These are phyloP conservation scores for Breviolum minutum DNA, from an alignment of 73 alveolate species.

Conservation along the genomic window DNA sequence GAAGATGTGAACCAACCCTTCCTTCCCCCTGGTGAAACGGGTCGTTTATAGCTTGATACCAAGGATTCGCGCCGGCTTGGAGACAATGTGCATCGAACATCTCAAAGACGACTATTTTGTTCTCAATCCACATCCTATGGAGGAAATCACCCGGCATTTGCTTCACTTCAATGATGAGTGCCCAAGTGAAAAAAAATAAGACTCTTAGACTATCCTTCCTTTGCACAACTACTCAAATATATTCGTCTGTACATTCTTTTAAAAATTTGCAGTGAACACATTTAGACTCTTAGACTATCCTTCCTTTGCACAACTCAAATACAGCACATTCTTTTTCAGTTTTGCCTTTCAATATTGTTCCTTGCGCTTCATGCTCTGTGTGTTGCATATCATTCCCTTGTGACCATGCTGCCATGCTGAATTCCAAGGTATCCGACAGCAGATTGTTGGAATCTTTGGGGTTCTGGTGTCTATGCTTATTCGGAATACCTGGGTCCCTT, in stretches of 20 bases:
- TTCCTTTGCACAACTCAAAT: neutral
- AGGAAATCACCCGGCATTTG: conserved; percentile 58
- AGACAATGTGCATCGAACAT: conserved; percentile 90
- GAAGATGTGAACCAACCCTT: neutral
- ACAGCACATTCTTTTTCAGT: neutral
- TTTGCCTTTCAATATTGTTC: neutral
- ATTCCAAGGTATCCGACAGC: conserved; percentile 39
- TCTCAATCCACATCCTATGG: conserved; percentile 77
- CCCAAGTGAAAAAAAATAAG: neutral
- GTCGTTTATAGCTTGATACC: too few species aligned
- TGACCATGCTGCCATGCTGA: neutral
- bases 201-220: neutral
- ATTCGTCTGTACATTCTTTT: too few species aligned
- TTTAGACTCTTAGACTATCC: too few species aligned
- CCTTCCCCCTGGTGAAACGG: too few species aligned
- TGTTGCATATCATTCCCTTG: too few species aligned
- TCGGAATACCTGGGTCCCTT: conserved; percentile 57
- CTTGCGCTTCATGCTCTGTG: too few species aligned
- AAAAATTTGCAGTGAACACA: too few species aligned
- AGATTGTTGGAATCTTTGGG: conserved; percentile 84
- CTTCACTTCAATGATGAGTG: conserved; percentile 54
- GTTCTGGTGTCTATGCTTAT: conserved; percentile 52
- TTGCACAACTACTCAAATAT: neutral
- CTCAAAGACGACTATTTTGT: conserved; percentile 50
- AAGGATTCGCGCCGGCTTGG: conserved; percentile 82